These are phyloP conservation scores for Ophiostoma ulmi DNA, from an alignment of 2,329 filamentous ascomycete genomes.

Conservation along the genomic window DNA sequence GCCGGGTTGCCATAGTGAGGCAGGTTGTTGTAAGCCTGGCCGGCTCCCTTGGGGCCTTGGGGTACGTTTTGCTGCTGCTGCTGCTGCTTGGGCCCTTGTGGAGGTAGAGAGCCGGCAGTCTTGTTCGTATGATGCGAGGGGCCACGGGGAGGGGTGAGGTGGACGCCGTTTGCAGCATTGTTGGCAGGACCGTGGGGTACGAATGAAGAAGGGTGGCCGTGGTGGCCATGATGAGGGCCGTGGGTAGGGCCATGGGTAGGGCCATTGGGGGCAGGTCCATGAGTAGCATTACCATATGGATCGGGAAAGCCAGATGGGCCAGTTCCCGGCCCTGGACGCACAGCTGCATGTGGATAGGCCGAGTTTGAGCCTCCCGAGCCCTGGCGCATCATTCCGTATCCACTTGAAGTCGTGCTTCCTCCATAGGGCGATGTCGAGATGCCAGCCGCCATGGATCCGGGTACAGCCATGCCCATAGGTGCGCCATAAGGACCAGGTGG, in stretches of 20 bases:
- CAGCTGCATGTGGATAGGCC: constrained; percentile 43
- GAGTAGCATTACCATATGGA: constrained; percentile 11
- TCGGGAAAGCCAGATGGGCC: constrained; percentile 10
- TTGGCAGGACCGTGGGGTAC: constrained; percentile 6
- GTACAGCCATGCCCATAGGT: background rate
- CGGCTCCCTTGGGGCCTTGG: constrained; percentile 33
- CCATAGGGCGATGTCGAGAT: constrained; percentile 40
- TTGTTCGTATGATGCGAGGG: constrained; percentile 22
- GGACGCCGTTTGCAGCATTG: constrained; percentile 24
- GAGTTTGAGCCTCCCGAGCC: constrained; percentile 52
- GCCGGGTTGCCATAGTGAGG: constrained; percentile 57
- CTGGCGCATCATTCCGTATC: constrained; percentile 54
- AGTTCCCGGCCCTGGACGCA: constrained; percentile 16
- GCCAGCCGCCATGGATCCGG: constrained; percentile 15
- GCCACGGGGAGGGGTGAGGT: constrained; percentile 18
- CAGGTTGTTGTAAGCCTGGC: constrained; percentile 48
- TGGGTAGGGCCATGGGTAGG: too few species aligned
- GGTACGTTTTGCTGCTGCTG: constrained; percentile 11
- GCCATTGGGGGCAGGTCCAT: background rate
- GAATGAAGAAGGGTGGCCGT: background rate
- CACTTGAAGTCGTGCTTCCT: constrained; percentile 33
- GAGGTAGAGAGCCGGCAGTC: constrained; percentile 28
- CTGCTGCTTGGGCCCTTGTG: constrained; percentile 29
- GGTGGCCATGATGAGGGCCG: background rate
- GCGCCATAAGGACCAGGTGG: background rate